Conservation (phyloP, 129 eudicot species). For the Kitagawia praeruptora region DNA sequence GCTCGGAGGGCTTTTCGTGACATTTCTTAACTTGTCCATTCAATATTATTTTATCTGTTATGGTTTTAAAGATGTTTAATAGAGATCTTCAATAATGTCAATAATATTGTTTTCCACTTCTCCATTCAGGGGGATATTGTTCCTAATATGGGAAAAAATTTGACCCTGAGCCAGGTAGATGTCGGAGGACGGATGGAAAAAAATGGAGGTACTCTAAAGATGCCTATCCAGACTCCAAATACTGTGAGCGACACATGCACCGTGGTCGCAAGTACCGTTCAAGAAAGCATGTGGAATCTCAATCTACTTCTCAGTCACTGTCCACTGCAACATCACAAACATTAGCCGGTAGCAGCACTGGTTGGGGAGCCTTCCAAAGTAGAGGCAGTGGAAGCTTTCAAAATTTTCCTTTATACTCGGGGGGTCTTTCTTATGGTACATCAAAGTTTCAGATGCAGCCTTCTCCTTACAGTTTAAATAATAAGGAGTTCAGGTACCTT, state of each 20-base stretch:
- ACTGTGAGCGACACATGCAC: slow-evolving; percentile 48
- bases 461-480: not conserved
- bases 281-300: slow-evolving; percentile 63
- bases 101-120: not conserved
- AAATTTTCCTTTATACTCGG: not conserved
- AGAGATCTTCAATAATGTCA: not conserved
- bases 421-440: not conserved
- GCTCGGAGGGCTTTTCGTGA: not conserved
- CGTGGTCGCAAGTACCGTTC: slow-evolving; percentile 56
- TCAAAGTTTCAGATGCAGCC: not conserved
- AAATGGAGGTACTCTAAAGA: slow-evolving; percentile 30
- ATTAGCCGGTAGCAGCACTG: not conserved
- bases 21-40: not conserved
- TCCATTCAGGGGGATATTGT: not conserved
- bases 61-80: not conserved
- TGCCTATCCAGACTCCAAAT: slow-evolving; percentile 22
- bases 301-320: slow-evolving; percentile 9
- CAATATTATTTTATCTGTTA: not conserved
- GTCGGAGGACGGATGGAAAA: slow-evolving; percentile 28
- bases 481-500: not conserved
- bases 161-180: slow-evolving; percentile 32
- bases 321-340: not conserved
- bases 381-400: not conserved
- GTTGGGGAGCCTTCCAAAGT: not conserved
- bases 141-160: not conserved